phyloP scores from a whole-genome alignment of 2,329 filamentous ascomycete genomes.

The Colletotrichum gigasporum region DNA sequence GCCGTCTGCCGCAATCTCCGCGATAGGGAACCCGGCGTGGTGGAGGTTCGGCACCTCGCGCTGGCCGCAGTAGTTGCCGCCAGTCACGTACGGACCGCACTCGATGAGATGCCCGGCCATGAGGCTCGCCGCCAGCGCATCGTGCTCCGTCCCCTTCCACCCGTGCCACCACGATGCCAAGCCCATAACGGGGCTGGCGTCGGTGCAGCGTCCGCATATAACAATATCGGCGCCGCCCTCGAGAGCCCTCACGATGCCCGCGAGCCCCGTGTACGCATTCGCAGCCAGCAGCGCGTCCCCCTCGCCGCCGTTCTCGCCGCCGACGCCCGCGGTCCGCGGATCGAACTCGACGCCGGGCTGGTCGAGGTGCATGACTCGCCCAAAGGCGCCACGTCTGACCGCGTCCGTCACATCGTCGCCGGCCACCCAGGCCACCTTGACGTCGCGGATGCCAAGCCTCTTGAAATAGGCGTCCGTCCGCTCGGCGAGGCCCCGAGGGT shows the following conservation, averaged over 20 bases:
- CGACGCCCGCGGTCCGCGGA: neutral
- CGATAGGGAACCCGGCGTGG: slow-evolving; percentile 48
- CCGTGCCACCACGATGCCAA: slow-evolving; percentile 65
- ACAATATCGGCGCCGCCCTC: slow-evolving; percentile 55
- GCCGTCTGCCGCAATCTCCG: slow-evolving; percentile 46
- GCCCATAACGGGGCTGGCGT: slow-evolving; percentile 63
- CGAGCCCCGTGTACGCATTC: slow-evolving; percentile 62
- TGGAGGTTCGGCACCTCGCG: slow-evolving; percentile 44
- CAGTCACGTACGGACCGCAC: slow-evolving; percentile 63
- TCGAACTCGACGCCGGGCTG: slow-evolving; percentile 22
- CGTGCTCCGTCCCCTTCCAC: slow-evolving; percentile 58
- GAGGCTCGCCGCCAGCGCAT: slow-evolving; percentile 59
- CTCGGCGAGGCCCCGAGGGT: slow-evolving; percentile 60
- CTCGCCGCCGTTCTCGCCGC: neutral
- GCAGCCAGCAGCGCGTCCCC: slow-evolving; percentile 40
- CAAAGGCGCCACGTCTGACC: slow-evolving; percentile 32
- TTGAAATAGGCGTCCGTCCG: slow-evolving; percentile 41
- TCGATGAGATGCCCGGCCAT: slow-evolving; percentile 65
- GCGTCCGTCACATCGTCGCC: slow-evolving; percentile 48
- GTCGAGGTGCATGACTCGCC: slow-evolving; percentile 33
- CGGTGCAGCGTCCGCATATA: slow-evolving; percentile 58
- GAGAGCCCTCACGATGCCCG: slow-evolving; percentile 55
- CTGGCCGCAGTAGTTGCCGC: slow-evolving; percentile 64
- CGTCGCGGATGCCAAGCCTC: slow-evolving; percentile 35
- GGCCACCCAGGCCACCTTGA: slow-evolving; percentile 47